Evolutionary conservation across 164 flowering plant species (phyloP).

Genomic region (Magnolia changhungtana): DNA sequence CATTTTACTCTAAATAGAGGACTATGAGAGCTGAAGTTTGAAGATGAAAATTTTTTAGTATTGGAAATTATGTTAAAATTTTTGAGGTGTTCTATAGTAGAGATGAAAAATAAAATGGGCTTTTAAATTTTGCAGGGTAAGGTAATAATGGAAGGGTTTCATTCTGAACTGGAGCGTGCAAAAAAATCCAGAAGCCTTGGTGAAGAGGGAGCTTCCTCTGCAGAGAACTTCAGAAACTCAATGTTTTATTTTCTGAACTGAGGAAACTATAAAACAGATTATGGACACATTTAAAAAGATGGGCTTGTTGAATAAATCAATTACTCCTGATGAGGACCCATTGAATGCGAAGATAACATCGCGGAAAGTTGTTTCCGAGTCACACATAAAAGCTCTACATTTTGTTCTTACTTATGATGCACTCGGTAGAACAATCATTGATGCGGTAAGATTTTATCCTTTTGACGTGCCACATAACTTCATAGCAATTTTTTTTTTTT

Average conservation of each 20-base stretch:
- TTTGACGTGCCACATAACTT: neutral
- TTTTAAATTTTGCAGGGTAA: constrained; percentile 42
- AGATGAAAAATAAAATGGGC: neutral
- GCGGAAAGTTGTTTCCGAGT: constrained; percentile 47
- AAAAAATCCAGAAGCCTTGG: constrained; percentile 4
- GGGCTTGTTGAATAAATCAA: constrained; percentile 17
- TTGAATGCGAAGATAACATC: constrained; percentile 30
- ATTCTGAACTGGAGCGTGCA: constrained; percentile 21
- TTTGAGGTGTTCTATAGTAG: neutral
- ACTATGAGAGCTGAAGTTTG: no score
- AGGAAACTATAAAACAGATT: constrained; percentile 25
- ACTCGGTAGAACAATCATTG: constrained; percentile 32
- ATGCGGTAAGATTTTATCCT: constrained; percentile 41
- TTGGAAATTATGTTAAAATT: no score
- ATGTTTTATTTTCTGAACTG: constrained; percentile 32
- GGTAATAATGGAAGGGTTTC: constrained; percentile 28
- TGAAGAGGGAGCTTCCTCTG: no score
- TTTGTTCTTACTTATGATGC: constrained; percentile 43
- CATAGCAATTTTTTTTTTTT: neutral
- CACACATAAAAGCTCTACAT: constrained; percentile 28
- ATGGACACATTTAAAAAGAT: constrained; percentile 35
- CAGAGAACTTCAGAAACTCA: constrained; percentile 22
- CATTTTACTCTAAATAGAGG: no score
- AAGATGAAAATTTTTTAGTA: no score
- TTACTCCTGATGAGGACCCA: constrained; percentile 32